Conservation (phyloP, 306 rosid genomes). For the Purshia tridentata region DNA sequence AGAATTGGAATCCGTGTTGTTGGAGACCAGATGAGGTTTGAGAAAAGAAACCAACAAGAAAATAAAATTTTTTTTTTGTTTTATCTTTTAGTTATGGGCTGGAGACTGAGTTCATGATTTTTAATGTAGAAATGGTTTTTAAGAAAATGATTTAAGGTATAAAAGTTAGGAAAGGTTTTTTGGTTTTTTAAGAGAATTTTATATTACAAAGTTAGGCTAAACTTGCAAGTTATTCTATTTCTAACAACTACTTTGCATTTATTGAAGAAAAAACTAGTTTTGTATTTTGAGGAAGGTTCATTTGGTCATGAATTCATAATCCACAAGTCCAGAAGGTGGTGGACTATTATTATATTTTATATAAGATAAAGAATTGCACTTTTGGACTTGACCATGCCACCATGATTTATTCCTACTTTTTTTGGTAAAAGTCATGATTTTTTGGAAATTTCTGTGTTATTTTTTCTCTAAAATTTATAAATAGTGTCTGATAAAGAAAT, state of each 20-base stretch:
- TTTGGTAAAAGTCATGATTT: too few relatives aligned
- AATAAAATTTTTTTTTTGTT: not conserved
- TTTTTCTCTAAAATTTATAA: not conserved
- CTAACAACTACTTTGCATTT: not conserved
- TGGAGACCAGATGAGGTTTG: not conserved
- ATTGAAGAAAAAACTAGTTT: not conserved
- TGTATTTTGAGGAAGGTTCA: not conserved
- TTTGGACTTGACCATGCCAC: not conserved
- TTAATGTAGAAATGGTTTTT: not conserved
- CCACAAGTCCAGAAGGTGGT: not conserved
- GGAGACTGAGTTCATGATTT: not conserved
- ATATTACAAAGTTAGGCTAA: not conserved
- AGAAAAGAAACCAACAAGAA: not conserved
- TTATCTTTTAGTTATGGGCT: not conserved
- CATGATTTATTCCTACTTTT: too few relatives aligned
- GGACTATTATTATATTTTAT: not conserved
- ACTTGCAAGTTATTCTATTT: not conserved
- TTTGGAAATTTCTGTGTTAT: not conserved
- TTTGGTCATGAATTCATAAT: conserved; percentile 1
- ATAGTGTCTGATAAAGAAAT: too few relatives aligned
- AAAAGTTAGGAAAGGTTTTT: not conserved
- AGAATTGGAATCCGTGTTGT: conserved; percentile 20
- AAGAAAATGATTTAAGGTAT: not conserved
- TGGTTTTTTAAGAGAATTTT: not conserved
- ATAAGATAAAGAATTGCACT: not conserved